Evolutionary conservation across 2,329 filamentous ascomycete species (phyloP).

Genomic region (Cytospora schulzeri): DNA sequence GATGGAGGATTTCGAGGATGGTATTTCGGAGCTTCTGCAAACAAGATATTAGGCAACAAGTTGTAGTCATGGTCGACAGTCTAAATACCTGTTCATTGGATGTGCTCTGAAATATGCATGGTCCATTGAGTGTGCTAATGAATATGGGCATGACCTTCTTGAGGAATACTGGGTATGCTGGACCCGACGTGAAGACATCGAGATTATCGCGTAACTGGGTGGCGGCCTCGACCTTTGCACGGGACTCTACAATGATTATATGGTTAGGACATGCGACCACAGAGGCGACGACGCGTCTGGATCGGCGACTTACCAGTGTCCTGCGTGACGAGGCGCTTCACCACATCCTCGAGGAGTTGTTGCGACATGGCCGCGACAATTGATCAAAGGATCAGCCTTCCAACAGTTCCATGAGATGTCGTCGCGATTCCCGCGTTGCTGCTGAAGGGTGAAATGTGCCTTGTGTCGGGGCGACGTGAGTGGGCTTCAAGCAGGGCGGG

Average conservation of each 20-base stretch:
- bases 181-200: slow-evolving; percentile 80
- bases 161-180: slow-evolving; percentile 79
- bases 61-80: background rate
- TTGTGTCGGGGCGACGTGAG: slow-evolving; percentile 8
- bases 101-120: slow-evolving; percentile 87
- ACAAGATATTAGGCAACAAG: slow-evolving; percentile 30
- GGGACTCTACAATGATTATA: slow-evolving; percentile 63
- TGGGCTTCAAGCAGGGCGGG: slow-evolving; percentile 9
- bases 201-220: slow-evolving; percentile 87
- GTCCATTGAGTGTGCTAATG: slow-evolving; percentile 78
- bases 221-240: slow-evolving; percentile 79
- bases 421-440: background rate
- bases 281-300: background rate
- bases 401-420: slow-evolving; percentile 26
- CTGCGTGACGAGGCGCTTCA: slow-evolving; percentile 58
- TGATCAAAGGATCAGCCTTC: slow-evolving; percentile 8
- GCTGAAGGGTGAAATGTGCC: background rate
- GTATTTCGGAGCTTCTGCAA: slow-evolving; percentile 83
- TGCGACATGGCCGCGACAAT: slow-evolving; percentile 62
- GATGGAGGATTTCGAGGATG: slow-evolving; percentile 90
- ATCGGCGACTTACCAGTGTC: slow-evolving; percentile 53
- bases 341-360: slow-evolving; percentile 63
- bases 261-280: slow-evolving; percentile 26
- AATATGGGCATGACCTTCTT: slow-evolving; percentile 89
- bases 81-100: slow-evolving; percentile 79